Evolutionary conservation across 2,329 filamentous ascomycete species (phyloP).

Genomic region (Fusarium sp.): DNA sequence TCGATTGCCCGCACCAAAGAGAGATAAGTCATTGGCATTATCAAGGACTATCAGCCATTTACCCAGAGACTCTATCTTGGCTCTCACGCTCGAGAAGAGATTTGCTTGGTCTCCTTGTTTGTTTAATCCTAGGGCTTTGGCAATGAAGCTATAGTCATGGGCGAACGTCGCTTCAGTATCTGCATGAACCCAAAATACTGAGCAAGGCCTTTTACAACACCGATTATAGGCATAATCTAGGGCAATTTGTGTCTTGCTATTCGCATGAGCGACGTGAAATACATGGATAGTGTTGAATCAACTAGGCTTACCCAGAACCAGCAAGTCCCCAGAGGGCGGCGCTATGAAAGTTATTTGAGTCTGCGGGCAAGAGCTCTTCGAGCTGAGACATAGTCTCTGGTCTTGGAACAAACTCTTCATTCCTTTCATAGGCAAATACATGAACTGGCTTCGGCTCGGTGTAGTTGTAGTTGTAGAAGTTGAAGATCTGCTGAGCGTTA

Average conservation of each 20-base stretch:
- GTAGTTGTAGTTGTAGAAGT: not conserved
- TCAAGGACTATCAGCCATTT: constrained; percentile 50
- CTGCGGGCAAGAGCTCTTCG: constrained; percentile 4
- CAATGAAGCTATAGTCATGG: constrained; percentile 48
- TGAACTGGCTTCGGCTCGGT: not conserved
- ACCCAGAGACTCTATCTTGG: constrained; percentile 25
- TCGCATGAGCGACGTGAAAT: not conserved
- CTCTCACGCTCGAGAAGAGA: constrained; percentile 32
- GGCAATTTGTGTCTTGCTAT: constrained; percentile 54
- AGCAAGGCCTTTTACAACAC: constrained; percentile 38
- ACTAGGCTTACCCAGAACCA: constrained; percentile 27
- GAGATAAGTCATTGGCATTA: constrained; percentile 48
- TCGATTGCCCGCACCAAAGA: constrained; percentile 40
- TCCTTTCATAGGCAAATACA: constrained; percentile 27
- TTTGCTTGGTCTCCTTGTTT: constrained; percentile 33
- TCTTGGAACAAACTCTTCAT: constrained; percentile 24
- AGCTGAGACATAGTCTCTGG: constrained; percentile 15
- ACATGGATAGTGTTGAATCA: not conserved
- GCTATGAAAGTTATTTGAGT: not conserved
- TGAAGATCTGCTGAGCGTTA: constrained; percentile 1
- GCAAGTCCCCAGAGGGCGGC: constrained; percentile 31
- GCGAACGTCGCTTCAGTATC: constrained; percentile 48
- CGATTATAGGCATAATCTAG: constrained; percentile 50
- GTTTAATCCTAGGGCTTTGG: constrained; percentile 39
- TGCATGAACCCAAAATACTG: constrained; percentile 54